Conservation (phyloP, 129 eudicot species). For the Pseudognaphalium luteoalbum region DNA sequence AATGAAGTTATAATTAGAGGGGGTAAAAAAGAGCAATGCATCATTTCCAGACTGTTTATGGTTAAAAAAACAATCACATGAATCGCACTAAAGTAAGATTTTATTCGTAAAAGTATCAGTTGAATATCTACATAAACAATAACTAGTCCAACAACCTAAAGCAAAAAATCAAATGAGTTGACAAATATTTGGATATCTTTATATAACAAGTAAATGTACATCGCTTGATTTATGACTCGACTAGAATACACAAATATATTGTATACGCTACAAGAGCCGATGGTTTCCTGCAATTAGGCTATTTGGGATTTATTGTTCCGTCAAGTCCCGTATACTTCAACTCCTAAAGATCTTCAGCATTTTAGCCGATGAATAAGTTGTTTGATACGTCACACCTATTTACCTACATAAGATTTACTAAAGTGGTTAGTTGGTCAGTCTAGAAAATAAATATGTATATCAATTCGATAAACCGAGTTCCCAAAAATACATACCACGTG, state of each 20-base stretch:
- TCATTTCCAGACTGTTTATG: not conserved
- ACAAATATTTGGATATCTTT: slow-evolving; percentile 5
- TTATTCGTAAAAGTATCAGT: not conserved
- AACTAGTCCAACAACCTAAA: slow-evolving; percentile 9
- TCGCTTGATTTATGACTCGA: slow-evolving; percentile 16
- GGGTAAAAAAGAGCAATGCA: not conserved
- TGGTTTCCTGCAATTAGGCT: slow-evolving; percentile 28
- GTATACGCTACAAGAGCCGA: slow-evolving; percentile 15
- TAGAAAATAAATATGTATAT: not conserved
- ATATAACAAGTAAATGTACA: slow-evolving; percentile 28
- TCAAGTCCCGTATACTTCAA: slow-evolving; percentile 4
- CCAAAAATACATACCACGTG: slow-evolving; percentile 33
- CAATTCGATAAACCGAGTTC: not conserved
- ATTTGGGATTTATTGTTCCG: slow-evolving; percentile 8
- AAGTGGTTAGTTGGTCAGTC: not conserved
- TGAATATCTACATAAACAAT: slow-evolving; percentile 21
- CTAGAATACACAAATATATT: slow-evolving; percentile 27
- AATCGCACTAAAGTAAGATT: not conserved
- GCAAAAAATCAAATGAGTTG: slow-evolving; percentile 1
- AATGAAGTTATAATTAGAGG: no score
- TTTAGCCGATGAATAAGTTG: slow-evolving; percentile 22
- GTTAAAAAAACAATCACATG: not conserved
- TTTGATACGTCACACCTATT: slow-evolving; percentile 12
- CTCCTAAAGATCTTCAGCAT: slow-evolving; percentile 13
- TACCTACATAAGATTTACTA: slow-evolving; percentile 15